phyloP scores from a whole-genome alignment of 306 rosid species.

The Amphicarpaea edgeworthii region DNA sequence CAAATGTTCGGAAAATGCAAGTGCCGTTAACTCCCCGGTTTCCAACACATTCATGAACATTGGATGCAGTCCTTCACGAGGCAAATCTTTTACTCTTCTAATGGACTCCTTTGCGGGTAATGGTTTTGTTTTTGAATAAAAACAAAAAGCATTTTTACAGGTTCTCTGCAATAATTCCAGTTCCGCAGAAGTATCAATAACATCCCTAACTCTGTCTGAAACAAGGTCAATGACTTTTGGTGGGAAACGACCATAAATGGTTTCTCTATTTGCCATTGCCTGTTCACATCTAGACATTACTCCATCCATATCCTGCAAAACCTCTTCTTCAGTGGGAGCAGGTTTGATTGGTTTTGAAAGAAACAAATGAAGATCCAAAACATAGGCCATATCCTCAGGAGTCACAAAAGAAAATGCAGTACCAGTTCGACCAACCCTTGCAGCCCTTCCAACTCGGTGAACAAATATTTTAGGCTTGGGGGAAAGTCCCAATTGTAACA shows the following conservation, averaged over 20 bases:
- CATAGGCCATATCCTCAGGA: slow-evolving; percentile 82
- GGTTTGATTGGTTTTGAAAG: slow-evolving; percentile 83
- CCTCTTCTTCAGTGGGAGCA: slow-evolving; percentile 92
- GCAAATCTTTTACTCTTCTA: slow-evolving; percentile 80
- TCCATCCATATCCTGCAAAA: slow-evolving; percentile 74
- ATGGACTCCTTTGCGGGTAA: slow-evolving; percentile 88
- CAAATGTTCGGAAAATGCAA: slow-evolving; percentile 95
- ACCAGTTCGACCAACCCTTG: slow-evolving; percentile 95
- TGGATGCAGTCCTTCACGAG: slow-evolving; percentile 88
- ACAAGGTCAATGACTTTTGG: slow-evolving; percentile 85
- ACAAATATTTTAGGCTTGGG: slow-evolving; percentile 90
- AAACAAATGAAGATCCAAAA: slow-evolving; percentile 93
- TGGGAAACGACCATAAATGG: slow-evolving; percentile 92
- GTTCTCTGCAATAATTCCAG: slow-evolving; percentile 63
- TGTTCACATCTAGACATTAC: slow-evolving; percentile 73
- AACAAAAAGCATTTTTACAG: slow-evolving; percentile 79
- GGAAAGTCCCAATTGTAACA: slow-evolving; percentile 99
- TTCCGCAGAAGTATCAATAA: slow-evolving; percentile 80
- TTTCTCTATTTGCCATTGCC: slow-evolving; percentile 77
- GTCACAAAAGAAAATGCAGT: slow-evolving; percentile 90
- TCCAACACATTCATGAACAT: slow-evolving; percentile 73
- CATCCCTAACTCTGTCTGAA: slow-evolving; percentile 85
- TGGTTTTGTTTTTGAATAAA: slow-evolving; percentile 88
- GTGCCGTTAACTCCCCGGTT: slow-evolving; percentile 88
- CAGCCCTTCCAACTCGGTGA: slow-evolving; percentile 96